A percentile compares a stretch with the other conserved stretches of the same genome.
Conservation (phyloP, 352 stramenopile species). For the Globisporangium ultimum region DNA sequence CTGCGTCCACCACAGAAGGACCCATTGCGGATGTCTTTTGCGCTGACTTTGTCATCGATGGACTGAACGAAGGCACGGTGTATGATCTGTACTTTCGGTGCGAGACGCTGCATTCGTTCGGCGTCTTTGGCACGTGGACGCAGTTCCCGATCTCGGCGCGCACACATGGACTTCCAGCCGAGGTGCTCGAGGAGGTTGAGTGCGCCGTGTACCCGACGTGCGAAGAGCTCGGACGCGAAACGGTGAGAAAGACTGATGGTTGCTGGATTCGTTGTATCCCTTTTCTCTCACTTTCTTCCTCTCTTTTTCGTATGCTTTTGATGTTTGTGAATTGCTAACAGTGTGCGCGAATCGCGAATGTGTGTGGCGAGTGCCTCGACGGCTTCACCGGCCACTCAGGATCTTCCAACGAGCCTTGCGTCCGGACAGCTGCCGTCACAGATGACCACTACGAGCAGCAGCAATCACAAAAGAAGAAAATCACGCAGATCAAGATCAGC, state of each 20-base stretch:
- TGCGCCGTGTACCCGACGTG: slow-evolving; percentile 46
- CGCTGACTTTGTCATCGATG: slow-evolving; percentile 38
- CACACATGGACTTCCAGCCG: slow-evolving; percentile 60
- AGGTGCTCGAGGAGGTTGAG: slow-evolving; percentile 62
- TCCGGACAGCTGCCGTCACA: neutral
- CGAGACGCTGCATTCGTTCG: slow-evolving; percentile 70
- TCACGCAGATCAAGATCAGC: slow-evolving; percentile 57
- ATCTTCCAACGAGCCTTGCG: slow-evolving; percentile 42
- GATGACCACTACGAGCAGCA: too few relatives aligned
- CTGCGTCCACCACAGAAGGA: too few relatives aligned
- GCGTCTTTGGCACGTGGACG: slow-evolving; percentile 65
- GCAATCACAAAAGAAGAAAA: slow-evolving; percentile 2
- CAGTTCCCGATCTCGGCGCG: slow-evolving; percentile 35
- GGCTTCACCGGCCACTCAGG: slow-evolving; percentile 33
- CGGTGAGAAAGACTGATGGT: slow-evolving; percentile 18
- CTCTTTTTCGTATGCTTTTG: neutral
- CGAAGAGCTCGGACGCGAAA: slow-evolving; percentile 43
- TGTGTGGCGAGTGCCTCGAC: slow-evolving; percentile 70
- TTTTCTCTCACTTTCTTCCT: neutral
- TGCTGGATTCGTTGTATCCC: neutral
- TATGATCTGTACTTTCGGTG: slow-evolving; percentile 75
- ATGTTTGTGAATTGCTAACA: slow-evolving; percentile 12
- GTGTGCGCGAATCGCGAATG: slow-evolving; percentile 43
- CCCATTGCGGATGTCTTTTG: neutral
- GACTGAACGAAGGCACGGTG: slow-evolving; percentile 46